phyloP scores from a whole-genome alignment of 192 early-diverging fungal genomes.

The Lobosporangium transversale region DNA sequence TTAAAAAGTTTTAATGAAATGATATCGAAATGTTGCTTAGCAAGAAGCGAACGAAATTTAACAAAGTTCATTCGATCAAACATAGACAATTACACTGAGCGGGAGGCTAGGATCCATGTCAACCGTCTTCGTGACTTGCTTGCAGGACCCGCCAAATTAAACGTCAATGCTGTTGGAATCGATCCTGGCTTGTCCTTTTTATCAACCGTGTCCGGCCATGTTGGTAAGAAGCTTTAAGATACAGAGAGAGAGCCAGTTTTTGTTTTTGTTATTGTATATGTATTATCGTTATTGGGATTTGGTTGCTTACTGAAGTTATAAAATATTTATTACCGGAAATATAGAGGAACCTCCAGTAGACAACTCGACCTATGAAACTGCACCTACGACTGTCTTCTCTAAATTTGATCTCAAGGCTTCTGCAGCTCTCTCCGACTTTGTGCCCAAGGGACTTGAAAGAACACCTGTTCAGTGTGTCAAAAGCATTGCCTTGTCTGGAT shows the following conservation, averaged over 20 bases:
- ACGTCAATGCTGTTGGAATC: constrained; percentile 63
- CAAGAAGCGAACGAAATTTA: too few species aligned
- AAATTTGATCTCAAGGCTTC: constrained; percentile 56
- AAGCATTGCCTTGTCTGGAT: constrained; percentile 82
- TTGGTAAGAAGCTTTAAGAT: constrained; percentile 67
- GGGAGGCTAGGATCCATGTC: constrained; percentile 92
- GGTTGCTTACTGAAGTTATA: too few species aligned
- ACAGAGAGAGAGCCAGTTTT: background rate
- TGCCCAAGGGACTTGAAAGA: constrained; percentile 63
- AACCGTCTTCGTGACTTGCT: constrained; percentile 88
- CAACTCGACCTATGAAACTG: constrained; percentile 50
- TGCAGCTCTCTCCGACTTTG: constrained; percentile 62
- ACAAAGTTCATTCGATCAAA: too few species aligned
- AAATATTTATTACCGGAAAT: too few species aligned
- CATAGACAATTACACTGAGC: constrained; percentile 88
- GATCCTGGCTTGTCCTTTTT: constrained; percentile 83
- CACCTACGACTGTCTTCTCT: constrained; percentile 60
- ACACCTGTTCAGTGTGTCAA: constrained; percentile 73
- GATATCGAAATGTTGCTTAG: background rate
- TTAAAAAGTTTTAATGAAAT: background rate
- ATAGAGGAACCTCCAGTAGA: constrained; percentile 43
- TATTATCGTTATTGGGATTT: too few species aligned
- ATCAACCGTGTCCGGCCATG: constrained; percentile 64
- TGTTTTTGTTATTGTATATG: background rate
- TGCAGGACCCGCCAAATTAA: constrained; percentile 73